phyloP scores from a whole-genome alignment of 805 yeast genomes.

The Candida pseudofarinosa region DNA sequence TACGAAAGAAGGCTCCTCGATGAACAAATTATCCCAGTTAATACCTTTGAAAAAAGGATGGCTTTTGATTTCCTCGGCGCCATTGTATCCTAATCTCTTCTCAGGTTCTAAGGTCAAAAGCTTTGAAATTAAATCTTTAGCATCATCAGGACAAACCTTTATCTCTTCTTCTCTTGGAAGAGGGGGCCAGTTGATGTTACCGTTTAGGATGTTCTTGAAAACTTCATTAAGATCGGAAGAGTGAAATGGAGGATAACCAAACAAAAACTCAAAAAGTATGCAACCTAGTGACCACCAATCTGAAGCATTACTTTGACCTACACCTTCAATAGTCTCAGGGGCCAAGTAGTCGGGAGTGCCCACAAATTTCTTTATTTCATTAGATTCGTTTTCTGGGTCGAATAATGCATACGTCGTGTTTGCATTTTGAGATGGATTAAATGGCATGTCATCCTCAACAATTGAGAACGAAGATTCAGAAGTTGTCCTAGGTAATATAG shows the following conservation, averaged over 20 bases:
- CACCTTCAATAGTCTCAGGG: constrained; percentile 89
- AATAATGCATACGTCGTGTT: constrained; percentile 54
- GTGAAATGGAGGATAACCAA: constrained; percentile 95
- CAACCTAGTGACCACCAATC: constrained; percentile 99
- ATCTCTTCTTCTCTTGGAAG: constrained; percentile 50
- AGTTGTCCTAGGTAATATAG: constrained; percentile 44
- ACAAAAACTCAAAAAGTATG: constrained; percentile 83
- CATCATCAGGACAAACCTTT: constrained; percentile 55
- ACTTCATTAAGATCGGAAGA: constrained; percentile 75
- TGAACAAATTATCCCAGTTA: constrained; percentile 70
- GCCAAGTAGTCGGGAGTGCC: constrained; percentile 98
- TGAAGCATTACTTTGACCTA: constrained; percentile 76
- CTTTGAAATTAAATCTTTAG: constrained; percentile 66
- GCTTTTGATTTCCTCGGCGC: constrained; percentile 69
- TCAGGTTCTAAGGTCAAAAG: constrained; percentile 62
- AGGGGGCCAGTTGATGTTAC: constrained; percentile 82
- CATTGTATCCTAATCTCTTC: constrained; percentile 70
- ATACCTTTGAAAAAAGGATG: constrained; percentile 76
- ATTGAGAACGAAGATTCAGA: constrained; percentile 58
- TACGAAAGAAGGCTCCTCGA: constrained; percentile 74
- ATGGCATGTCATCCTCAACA: constrained; percentile 46
- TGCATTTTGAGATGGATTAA: constrained; percentile 22
- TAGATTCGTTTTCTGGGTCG: constrained; percentile 58
- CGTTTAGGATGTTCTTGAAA: constrained; percentile 71
- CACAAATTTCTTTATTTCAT: constrained; percentile 62